phyloP scores from a whole-genome alignment of 352 stramenopile species.

The Globisporangium splendens region DNA sequence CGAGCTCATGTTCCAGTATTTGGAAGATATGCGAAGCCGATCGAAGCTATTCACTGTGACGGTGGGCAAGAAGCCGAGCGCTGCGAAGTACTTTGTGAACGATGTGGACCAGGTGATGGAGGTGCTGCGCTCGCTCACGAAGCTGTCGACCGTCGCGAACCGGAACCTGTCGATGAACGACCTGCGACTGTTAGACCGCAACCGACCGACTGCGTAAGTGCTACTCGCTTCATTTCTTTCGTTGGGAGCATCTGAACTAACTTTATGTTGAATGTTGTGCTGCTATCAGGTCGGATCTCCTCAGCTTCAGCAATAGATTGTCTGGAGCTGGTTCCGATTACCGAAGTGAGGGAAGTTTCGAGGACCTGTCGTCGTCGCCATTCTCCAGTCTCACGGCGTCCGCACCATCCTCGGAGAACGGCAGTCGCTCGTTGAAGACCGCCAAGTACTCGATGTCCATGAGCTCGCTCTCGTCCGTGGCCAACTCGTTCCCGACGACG shows the following conservation, averaged over 20 bases:
- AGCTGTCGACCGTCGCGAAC: constrained; percentile 79
- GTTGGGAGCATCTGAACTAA: background rate
- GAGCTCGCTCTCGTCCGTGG: constrained; percentile 68
- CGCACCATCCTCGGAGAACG: constrained; percentile 24
- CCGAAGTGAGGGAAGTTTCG: constrained; percentile 46
- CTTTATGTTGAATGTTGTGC: background rate
- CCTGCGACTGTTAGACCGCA: constrained; percentile 64
- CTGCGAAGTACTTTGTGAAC: constrained; percentile 97
- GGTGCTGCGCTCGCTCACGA: constrained; percentile 85
- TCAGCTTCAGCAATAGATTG: constrained; percentile 20
- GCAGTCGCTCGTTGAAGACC: constrained; percentile 27
- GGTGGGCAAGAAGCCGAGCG: constrained; percentile 98
- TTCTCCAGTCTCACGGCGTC: constrained; percentile 23
- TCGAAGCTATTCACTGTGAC: constrained; percentile 93
- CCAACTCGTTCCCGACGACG: constrained; percentile 52
- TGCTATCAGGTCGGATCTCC: constrained; percentile 25
- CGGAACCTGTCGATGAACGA: constrained; percentile 87
- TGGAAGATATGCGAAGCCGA: constrained; percentile 64
- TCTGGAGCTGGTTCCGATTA: constrained; percentile 29
- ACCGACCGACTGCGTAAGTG: constrained; percentile 42
- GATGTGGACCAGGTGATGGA: constrained; percentile 96
- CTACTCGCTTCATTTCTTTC: background rate
- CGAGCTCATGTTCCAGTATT: constrained; percentile 96
- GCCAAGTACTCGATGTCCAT: constrained; percentile 81
- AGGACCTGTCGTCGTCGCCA: constrained; percentile 35